phyloP scores from a whole-genome alignment of 2,329 filamentous ascomycete genomes.

The Talaromyces sp. region DNA sequence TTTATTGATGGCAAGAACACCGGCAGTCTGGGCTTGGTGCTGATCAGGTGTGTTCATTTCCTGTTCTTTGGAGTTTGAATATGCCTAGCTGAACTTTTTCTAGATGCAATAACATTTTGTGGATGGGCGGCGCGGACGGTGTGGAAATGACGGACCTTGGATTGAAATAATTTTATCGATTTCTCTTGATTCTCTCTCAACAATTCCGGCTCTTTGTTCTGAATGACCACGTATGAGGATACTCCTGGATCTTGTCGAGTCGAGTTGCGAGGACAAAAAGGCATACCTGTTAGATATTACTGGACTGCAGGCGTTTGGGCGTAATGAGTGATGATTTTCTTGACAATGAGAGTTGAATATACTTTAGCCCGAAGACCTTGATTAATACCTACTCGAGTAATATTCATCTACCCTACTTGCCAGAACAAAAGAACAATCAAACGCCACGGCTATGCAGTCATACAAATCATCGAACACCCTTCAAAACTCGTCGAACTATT shows the following conservation, averaged over 20 bases:
- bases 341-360: neutral
- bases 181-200: neutral
- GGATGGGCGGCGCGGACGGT: slow-evolving; percentile 62
- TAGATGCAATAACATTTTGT: slow-evolving; percentile 96
- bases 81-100: slow-evolving; percentile 7
- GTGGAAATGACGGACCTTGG: slow-evolving; percentile 43
- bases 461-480: neutral
- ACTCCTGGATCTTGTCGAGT: neutral
- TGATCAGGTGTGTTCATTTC: slow-evolving; percentile 78
- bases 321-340: neutral
- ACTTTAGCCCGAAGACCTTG: neutral
- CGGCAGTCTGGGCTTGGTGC: slow-evolving; percentile 78
- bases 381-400: neutral
- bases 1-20: slow-evolving; percentile 83
- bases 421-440: too few relatives aligned
- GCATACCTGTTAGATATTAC: neutral
- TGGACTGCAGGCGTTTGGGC: neutral
- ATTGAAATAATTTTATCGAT: slow-evolving; percentile 22
- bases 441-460: neutral
- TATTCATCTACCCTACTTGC: neutral
- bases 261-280: neutral
- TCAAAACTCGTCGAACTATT: neutral
- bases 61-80: too few relatives aligned
- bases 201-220: neutral
- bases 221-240: neutral